These are phyloP conservation scores for Cystobasidium onofrii DNA, from an alignment of 768 basidiomycete genomes.

Conservation along the genomic window DNA sequence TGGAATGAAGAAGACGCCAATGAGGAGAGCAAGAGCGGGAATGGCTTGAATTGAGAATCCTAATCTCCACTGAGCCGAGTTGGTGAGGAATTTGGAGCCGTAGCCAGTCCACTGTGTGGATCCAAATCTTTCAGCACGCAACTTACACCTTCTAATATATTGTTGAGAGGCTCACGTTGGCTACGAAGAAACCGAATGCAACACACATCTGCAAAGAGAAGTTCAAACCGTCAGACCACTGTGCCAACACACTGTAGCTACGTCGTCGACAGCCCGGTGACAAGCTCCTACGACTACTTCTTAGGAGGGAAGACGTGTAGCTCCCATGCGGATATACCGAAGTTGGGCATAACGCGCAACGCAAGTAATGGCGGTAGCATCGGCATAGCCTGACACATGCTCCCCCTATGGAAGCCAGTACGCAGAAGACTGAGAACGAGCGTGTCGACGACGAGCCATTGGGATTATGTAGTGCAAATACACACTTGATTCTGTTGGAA, in stretches of 20 bases:
- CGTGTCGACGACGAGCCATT: too few relatives aligned
- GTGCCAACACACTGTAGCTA: too few relatives aligned
- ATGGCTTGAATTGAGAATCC: constrained; percentile 27
- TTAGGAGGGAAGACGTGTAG: too few relatives aligned
- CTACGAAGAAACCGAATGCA: constrained; percentile 15
- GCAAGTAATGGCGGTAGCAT: too few relatives aligned
- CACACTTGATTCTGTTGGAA: background rate
- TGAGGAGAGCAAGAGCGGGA: constrained; percentile 14
- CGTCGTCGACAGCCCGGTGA: too few relatives aligned
- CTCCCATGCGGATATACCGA: too few relatives aligned
- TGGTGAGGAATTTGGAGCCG: constrained; percentile 10
- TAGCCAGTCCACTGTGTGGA: constrained; percentile 13
- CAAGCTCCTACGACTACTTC: too few relatives aligned
- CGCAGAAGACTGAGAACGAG: too few relatives aligned
- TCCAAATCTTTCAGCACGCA: background rate
- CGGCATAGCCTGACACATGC: too few relatives aligned
- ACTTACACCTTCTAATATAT: too few relatives aligned
- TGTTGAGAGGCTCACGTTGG: constrained; percentile 9
- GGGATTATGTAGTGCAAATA: background rate
- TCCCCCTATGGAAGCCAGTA: too few relatives aligned
- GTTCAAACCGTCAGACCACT: background rate
- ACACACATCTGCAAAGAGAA: background rate
- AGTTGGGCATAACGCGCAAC: too few relatives aligned
- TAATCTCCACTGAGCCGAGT: constrained; percentile 1
- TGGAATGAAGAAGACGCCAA: constrained; percentile 23